A percentile compares a stretch with the other conserved stretches of the same genome.
These are phyloP conservation scores for Exobasidium rhododendri DNA, from an alignment of 1,284 basidiomycete species.

Conservation along the genomic window DNA sequence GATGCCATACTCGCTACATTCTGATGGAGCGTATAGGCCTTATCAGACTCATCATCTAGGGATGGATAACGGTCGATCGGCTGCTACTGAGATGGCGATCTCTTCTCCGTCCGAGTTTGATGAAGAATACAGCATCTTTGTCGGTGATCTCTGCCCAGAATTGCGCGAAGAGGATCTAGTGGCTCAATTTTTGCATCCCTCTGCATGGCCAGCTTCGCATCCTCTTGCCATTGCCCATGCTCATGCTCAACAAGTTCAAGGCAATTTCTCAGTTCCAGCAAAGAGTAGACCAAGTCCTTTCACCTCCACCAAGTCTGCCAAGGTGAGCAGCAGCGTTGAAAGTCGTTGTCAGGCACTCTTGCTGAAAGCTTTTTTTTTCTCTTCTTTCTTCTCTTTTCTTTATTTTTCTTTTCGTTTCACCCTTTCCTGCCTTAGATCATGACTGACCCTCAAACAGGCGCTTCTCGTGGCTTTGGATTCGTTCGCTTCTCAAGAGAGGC, in stretches of 20 bases:
- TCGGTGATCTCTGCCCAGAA: constrained; percentile 31
- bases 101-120: constrained; percentile 23
- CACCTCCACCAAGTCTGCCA: constrained; percentile 40
- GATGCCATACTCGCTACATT: too few species aligned
- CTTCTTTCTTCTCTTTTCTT: neutral
- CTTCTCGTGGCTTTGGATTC: constrained; percentile 48
- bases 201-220: constrained; percentile 41
- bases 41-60: too few species aligned
- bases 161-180: constrained; percentile 48
- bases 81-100: too few species aligned
- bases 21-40: too few species aligned
- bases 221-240: constrained; percentile 39
- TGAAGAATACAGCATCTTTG: constrained; percentile 42
- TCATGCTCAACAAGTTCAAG: constrained; percentile 41
- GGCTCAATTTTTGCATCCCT: constrained; percentile 42
- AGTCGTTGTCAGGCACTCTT: too few species aligned
- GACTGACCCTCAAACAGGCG: constrained; percentile 37
- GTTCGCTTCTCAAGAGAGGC: constrained; percentile 40
- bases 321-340: too few species aligned
- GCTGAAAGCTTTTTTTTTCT: too few species aligned
- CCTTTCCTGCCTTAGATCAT: constrained; percentile 35
- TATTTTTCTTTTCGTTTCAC: neutral
- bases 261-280: constrained; percentile 31
- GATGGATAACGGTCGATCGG: too few species aligned
- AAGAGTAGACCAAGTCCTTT: constrained; percentile 43